phyloP scores from a whole-genome alignment of 176 grass and related monocot genomes.

The Dendrocalamus sinicus region DNA sequence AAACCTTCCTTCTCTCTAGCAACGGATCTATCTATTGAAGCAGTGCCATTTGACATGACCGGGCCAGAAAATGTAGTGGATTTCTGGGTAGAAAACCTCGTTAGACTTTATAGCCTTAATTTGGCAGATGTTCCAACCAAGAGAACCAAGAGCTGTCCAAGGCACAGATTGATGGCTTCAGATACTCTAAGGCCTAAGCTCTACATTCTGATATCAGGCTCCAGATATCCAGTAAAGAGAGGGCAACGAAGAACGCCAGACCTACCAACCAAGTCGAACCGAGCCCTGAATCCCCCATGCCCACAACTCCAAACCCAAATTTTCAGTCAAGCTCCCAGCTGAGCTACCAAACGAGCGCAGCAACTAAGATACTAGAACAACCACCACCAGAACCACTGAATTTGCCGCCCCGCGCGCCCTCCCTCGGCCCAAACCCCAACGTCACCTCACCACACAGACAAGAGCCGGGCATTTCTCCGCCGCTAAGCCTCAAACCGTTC shows the following conservation, averaged over 20 bases:
- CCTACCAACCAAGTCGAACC: neutral
- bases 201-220: neutral
- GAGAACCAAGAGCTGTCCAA: neutral
- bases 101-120: neutral
- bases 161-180: neutral
- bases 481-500: neutral
- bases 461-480: neutral
- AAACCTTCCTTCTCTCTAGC: neutral
- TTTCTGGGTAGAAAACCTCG: neutral
- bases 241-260: neutral
- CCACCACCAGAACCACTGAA: neutral
- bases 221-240: neutral
- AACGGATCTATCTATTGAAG: conserved; percentile 5
- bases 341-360: conserved; percentile 1
- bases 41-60: neutral
- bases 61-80: neutral
- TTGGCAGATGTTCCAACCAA: neutral
- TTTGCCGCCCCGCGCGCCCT: neutral
- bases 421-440: neutral
- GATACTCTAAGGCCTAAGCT: neutral
- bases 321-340: neutral
- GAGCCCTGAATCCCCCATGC: neutral
- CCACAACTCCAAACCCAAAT: conserved; percentile 3
- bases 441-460: neutral
- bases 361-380: conserved; percentile 31